Base-by-base conservation (phyloP, 129 eudicot species). In the Arctium minus region DNA sequence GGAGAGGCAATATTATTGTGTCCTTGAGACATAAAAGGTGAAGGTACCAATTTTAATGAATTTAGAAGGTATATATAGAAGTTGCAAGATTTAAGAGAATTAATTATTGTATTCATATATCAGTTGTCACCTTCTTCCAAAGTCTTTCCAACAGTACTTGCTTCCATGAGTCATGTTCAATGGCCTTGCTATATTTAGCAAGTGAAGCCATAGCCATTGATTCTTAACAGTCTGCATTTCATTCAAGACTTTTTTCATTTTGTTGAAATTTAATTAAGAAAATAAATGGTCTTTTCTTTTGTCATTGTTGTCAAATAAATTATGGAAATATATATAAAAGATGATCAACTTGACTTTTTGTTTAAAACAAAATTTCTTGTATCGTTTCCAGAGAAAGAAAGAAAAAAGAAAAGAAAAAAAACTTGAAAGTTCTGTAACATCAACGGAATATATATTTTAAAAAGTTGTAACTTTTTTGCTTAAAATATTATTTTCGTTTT, bases 101-200 rank as follows among this genome's bases (percentile, higher is more conserved):
- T 18, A 38, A 31, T 40, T 74, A 40, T 74, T 40, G 15, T 77
- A 70, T 70, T 69, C 82, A 76, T 76, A 13, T 76, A 76, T 81
- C 75, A 85, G 42, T 71, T 83, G 85, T 85, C 85, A 80, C 62
- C 87, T 82, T 88, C 81, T 50, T 72, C 80, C 72, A 71, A 50
- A 29, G 75, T 77, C 83, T 82, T 85, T 79, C 40, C 75, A 46
- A 22, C 30, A 60, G 89, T 86, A 86, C 86, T 73, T 80, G 82
- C 82, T 72, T 9, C 69, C 72, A 68, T 42, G 32, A 68, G 65
- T 38, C 80, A 81, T 74, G 78, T 50, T 88, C 31, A 76, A 76
- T 88, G 79, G 78, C 70, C 84, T 76, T 65, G 50, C 85, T 73
- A 75, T 72, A 82, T 80, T 38, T 85, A 82, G 86, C 40, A 76